Percentiles rank a stretch among this genome's conserved stretches.
phyloP scores from a whole-genome alignment of 2,329 filamentous ascomycete species.

The Aspergillus sp. region DNA sequence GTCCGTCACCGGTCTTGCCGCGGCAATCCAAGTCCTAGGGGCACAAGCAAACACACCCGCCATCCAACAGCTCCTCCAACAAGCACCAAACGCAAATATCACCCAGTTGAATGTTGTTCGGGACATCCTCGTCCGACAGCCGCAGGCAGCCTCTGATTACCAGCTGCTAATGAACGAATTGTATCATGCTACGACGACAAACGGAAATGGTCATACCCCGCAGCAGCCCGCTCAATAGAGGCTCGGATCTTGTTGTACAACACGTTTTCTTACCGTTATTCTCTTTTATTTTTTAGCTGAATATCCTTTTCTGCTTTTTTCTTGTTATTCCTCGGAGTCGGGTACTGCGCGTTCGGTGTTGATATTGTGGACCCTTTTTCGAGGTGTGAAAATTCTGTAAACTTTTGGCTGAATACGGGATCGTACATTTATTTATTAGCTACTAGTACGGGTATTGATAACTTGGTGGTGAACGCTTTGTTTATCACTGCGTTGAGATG shows the following conservation, averaged over 20 bases:
- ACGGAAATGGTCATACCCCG: constrained; percentile 25
- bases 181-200: constrained; percentile 33
- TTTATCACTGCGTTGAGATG: background rate
- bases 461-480: background rate
- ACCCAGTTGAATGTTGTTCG: constrained; percentile 73
- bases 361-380: constrained; percentile 7
- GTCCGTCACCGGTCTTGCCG: constrained; percentile 50
- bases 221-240: constrained; percentile 19
- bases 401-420: constrained; percentile 11
- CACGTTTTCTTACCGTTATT: constrained; percentile 3
- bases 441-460: background rate
- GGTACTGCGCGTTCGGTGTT: constrained; percentile 11
- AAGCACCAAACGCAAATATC: constrained; percentile 67
- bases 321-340: constrained; percentile 1
- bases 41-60: constrained; percentile 62
- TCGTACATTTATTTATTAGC: constrained; percentile 9
- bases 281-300: background rate
- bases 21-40: constrained; percentile 65
- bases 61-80: constrained; percentile 67
- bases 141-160: constrained; percentile 62
- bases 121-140: constrained; percentile 65
- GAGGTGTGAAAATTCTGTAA: constrained; percentile 4
- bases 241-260: constrained; percentile 17
- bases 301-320: background rate
- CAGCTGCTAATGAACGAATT: constrained; percentile 43